phyloP scores from a whole-genome alignment of 352 stramenopile genomes.

The Phytophthora crassamura region DNA sequence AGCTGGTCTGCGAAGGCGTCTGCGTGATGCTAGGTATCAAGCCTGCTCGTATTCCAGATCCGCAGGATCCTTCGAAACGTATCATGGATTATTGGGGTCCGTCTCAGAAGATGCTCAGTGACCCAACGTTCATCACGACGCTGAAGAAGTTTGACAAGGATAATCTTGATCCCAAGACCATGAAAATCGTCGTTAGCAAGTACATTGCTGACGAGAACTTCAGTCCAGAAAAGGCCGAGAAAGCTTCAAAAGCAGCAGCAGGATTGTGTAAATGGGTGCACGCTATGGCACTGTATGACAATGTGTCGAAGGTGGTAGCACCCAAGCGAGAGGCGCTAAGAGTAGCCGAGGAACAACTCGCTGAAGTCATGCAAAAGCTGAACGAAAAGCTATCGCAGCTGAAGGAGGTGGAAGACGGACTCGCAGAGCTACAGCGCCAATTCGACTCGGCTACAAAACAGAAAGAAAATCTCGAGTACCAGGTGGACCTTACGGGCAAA shows the following conservation, averaged over 20 bases:
- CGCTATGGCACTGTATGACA: constrained; percentile 94
- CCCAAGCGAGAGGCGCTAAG: constrained; percentile 92
- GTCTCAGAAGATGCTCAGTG: constrained; percentile 93
- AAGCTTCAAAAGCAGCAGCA: constrained; percentile 92
- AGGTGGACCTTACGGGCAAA: constrained; percentile 94
- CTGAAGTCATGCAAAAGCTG: constrained; percentile 90
- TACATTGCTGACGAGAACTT: constrained; percentile 95
- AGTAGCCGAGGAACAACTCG: constrained; percentile 85
- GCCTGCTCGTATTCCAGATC: constrained; percentile 91
- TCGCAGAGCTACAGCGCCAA: constrained; percentile 87
- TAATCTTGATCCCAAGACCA: constrained; percentile 88
- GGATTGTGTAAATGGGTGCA: constrained; percentile 95
- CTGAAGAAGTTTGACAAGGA: constrained; percentile 93
- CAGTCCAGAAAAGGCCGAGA: constrained; percentile 91
- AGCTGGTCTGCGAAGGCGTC: constrained; percentile 94
- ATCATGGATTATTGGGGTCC: constrained; percentile 97
- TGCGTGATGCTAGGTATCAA: constrained; percentile 96
- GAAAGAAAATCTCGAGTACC: constrained; percentile 92
- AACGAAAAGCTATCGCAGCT: constrained; percentile 92
- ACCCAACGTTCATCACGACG: constrained; percentile 92
- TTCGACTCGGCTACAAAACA: constrained; percentile 91
- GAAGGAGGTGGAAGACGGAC: constrained; percentile 91
- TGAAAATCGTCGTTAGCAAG: constrained; percentile 89
- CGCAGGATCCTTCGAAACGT: constrained; percentile 89
- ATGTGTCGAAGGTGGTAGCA: constrained; percentile 93